Conservation (phyloP, 306 rosid genomes). For the Vigna radiata region DNA sequence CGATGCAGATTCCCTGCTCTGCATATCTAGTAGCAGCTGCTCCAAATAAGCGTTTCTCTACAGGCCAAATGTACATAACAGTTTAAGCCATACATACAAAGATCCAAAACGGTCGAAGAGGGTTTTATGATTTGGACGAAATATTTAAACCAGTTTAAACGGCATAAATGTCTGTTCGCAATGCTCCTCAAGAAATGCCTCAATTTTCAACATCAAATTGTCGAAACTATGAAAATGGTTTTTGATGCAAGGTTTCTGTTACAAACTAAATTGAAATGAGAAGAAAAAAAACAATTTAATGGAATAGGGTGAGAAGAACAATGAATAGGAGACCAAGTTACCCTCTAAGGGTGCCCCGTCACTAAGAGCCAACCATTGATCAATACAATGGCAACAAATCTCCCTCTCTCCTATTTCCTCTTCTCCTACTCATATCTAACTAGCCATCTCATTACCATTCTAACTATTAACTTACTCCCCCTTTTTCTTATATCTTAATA, state of each 20-base stretch:
- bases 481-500: too few relatives aligned
- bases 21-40: constrained; percentile 56
- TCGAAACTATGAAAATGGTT: constrained; percentile 10
- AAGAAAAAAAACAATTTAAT: too few relatives aligned
- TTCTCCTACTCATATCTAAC: too few relatives aligned
- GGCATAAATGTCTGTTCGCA: constrained; percentile 12
- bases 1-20: constrained; percentile 49
- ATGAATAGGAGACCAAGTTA: too few relatives aligned
- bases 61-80: constrained; percentile 41
- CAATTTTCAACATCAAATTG: constrained; percentile 9
- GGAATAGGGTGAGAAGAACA: too few relatives aligned
- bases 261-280: too few relatives aligned
- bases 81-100: constrained; percentile 10
- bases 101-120: constrained; percentile 31
- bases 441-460: too few relatives aligned
- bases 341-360: too few relatives aligned
- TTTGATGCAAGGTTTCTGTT: background rate
- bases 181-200: constrained; percentile 26
- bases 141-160: constrained; percentile 1
- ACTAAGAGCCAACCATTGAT: too few relatives aligned
- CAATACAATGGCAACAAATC: too few relatives aligned
- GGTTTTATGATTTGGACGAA: constrained; percentile 23
- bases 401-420: too few relatives aligned
- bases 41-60: constrained; percentile 74
- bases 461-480: too few relatives aligned